Percentiles rank a stretch among this genome's conserved stretches.
Conservation (phyloP, 257 asterid genomes). For the Solanum arcanum region DNA sequence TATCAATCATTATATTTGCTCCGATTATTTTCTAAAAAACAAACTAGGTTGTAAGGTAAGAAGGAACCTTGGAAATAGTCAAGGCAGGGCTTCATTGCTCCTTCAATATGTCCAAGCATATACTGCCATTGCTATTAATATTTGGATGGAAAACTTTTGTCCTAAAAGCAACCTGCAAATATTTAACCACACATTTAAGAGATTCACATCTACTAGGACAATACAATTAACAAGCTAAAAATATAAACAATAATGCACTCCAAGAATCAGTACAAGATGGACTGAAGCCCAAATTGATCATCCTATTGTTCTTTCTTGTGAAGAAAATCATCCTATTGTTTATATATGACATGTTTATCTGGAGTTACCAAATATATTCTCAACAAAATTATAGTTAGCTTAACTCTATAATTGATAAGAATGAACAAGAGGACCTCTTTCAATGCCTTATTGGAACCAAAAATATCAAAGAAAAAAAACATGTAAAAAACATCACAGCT, state of each 20-base stretch:
- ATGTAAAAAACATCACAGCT: neutral
- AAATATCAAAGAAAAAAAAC: neutral
- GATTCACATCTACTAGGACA: neutral
- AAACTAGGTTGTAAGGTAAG: neutral
- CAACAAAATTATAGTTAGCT: neutral
- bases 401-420: neutral
- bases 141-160: conserved; percentile 16
- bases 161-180: conserved; percentile 13
- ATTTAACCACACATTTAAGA: neutral
- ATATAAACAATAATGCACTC: neutral
- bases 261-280: neutral
- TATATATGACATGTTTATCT: neutral
- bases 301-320: neutral
- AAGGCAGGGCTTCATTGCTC: conserved; percentile 23
- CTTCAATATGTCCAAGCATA: conserved; percentile 20
- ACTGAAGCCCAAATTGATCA: neutral
- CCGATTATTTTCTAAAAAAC: neutral
- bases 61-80: conserved; percentile 14
- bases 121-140: conserved; percentile 19
- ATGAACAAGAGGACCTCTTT: neutral
- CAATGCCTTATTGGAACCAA: neutral
- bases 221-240: neutral
- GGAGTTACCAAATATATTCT: neutral
- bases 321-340: neutral
- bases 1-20: neutral